Conservation (phyloP, 805 yeast genomes). For the Ogataea trehalophila region DNA sequence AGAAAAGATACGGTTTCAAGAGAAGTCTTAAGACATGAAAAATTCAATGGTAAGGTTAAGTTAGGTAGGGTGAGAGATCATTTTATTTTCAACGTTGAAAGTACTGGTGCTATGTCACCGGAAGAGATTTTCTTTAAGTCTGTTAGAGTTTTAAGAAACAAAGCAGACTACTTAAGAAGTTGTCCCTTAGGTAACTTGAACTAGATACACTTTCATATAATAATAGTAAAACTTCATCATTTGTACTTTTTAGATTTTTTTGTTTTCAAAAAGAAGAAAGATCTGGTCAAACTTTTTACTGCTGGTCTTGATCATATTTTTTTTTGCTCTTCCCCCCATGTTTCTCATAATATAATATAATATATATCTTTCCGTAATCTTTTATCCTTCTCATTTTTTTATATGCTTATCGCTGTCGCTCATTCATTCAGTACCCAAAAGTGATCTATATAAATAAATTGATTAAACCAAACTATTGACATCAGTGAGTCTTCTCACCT, state of each 20-base stretch:
- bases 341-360: too few species aligned
- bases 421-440: too few species aligned
- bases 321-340: too few species aligned
- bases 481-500: slow-evolving; percentile 11
- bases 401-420: too few species aligned
- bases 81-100: slow-evolving; percentile 90
- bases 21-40: slow-evolving; percentile 91
- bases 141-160: slow-evolving; percentile 77
- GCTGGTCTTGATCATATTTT: too few species aligned
- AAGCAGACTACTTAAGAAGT: slow-evolving; percentile 72
- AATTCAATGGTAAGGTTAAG: slow-evolving; percentile 83
- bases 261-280: too few species aligned
- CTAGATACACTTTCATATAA: slow-evolving; percentile 4
- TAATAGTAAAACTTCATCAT: too few species aligned
- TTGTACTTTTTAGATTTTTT: too few species aligned
- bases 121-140: slow-evolving; percentile 93
- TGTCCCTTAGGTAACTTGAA: slow-evolving; percentile 60
- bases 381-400: too few species aligned
- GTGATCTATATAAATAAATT: not conserved
- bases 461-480: slow-evolving; percentile 5
- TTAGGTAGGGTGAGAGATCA: slow-evolving; percentile 90
- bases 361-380: too few species aligned
- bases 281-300: too few species aligned
- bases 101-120: slow-evolving; percentile 95
- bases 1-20: slow-evolving; percentile 96